These are phyloP conservation scores for Paralagenidium karlingii DNA, from an alignment of 352 stramenopile species.

Conservation along the genomic window DNA sequence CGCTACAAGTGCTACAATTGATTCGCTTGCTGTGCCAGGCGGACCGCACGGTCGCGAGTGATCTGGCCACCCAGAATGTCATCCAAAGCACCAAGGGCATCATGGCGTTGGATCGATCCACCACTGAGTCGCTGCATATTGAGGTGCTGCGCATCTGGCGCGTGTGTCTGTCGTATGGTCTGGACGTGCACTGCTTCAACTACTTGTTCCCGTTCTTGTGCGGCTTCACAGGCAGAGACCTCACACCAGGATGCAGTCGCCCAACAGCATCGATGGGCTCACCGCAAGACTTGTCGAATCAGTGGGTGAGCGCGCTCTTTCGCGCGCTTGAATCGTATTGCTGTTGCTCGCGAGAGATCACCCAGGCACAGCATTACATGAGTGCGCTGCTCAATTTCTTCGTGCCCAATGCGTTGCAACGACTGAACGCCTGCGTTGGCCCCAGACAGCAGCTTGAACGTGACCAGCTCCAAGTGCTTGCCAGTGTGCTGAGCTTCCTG, in stretches of 20 bases:
- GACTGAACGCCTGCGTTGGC: no score
- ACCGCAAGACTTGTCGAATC: neutral
- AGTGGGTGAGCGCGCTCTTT: neutral
- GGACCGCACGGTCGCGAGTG: constrained; percentile 19
- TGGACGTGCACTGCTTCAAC: constrained; percentile 57
- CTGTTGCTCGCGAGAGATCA: no score
- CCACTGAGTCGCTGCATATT: constrained; percentile 21
- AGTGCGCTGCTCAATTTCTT: no score
- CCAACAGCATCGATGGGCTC: no score
- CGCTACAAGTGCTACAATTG: constrained; percentile 24
- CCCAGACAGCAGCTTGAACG: no score
- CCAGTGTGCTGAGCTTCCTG: no score
- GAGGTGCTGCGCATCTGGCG: constrained; percentile 53
- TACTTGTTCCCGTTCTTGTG: constrained; percentile 51
- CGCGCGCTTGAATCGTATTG: neutral
- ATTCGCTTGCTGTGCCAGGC: constrained; percentile 34
- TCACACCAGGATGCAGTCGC: constrained; percentile 1
- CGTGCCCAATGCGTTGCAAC: no score
- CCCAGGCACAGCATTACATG: no score
- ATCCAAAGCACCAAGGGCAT: constrained; percentile 52
- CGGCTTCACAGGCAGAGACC: constrained; percentile 11
- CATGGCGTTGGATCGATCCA: constrained; percentile 21
- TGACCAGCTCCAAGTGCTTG: no score
- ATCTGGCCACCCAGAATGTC: constrained; percentile 22
- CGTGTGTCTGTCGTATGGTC: constrained; percentile 38